Base-by-base conservation (phyloP, 305 asterid species). In the Fraxinus floribunda region DNA sequence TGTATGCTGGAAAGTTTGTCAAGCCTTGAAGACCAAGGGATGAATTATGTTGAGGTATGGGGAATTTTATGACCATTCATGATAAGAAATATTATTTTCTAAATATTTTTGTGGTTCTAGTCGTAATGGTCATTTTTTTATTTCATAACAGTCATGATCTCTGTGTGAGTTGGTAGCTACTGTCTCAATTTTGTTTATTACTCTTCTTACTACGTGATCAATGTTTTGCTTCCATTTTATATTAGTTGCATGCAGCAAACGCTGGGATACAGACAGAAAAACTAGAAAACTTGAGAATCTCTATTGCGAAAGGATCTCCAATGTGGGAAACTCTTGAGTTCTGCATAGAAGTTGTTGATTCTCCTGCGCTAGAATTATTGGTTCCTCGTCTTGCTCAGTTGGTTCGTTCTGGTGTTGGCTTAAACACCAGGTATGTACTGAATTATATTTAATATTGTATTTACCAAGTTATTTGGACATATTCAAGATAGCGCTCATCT, bases 271-370 rank as follows among this genome's bases (percentile, higher is more conserved):
- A 96, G 85, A 87, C 98, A 79, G 98, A 96, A 86, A 96, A 96
- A 89, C 96, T 96, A 55, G 99, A 96, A 52, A 93, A 91, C 88
- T 85, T 96, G 89, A 92, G 98, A 68, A 91, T 96, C 80, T 96
- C 99, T 80, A 94, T 94, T 10, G 98, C 99, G 80, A 93, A 85
- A 86, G 93, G 98, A 79, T 96, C 99, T 85, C 98, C 97, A 78
- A 94, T 96, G 99, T 96, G 99, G 99, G 98, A 93, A 93, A 93
- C 98, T 87, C 97, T 96, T 86, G 98, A 96, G 79, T 85, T 95
- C 84, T 96, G 99, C 88, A 90, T 96, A 77, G 98, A 94, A 80
- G 94, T 91, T 24, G 92, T 93, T 76, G 99, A 96, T 92, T 88
- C 93, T 78, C 89, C 79, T 75, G 93, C 98, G 26, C 90, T 96